Evolutionary conservation across 306 rosid species (phyloP).

Genomic region (Quercus engelmannii): DNA sequence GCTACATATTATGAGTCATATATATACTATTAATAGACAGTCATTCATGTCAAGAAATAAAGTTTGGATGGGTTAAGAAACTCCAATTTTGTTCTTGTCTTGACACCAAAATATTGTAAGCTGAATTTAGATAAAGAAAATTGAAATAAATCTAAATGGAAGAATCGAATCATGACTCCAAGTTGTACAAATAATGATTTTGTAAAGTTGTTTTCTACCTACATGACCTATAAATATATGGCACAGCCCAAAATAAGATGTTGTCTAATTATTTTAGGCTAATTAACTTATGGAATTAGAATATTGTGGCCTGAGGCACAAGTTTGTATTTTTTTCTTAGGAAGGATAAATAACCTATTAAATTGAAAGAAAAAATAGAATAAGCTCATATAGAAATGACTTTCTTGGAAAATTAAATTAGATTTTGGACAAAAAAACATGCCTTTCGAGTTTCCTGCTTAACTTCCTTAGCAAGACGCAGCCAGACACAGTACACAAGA

Average conservation of each 20-base stretch:
- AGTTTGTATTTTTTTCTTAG: no score
- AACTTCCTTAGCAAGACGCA: slow-evolving; percentile 42
- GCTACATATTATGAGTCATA: background rate
- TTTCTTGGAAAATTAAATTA: background rate
- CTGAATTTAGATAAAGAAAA: background rate
- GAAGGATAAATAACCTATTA: no score
- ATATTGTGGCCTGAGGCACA: no score
- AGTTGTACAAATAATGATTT: background rate
- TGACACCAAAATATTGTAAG: background rate
- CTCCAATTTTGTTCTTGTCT: background rate
- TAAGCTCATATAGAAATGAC: background rate
- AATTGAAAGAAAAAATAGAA: no score
- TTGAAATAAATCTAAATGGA: background rate
- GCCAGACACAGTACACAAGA: slow-evolving; percentile 43
- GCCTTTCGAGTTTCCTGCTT: slow-evolving; percentile 37
- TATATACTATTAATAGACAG: background rate
- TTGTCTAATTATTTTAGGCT: no score
- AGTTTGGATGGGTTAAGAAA: no score
- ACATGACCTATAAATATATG: no score
- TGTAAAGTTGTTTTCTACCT: no score
- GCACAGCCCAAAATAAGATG: no score
- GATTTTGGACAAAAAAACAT: slow-evolving; percentile 13
- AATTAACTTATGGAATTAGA: no score
- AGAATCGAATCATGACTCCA: background rate
- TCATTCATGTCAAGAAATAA: background rate